Percentiles rank a stretch among this genome's conserved stretches.
Conservation (phyloP, 331 rosid species). For the Acacia concinna region DNA sequence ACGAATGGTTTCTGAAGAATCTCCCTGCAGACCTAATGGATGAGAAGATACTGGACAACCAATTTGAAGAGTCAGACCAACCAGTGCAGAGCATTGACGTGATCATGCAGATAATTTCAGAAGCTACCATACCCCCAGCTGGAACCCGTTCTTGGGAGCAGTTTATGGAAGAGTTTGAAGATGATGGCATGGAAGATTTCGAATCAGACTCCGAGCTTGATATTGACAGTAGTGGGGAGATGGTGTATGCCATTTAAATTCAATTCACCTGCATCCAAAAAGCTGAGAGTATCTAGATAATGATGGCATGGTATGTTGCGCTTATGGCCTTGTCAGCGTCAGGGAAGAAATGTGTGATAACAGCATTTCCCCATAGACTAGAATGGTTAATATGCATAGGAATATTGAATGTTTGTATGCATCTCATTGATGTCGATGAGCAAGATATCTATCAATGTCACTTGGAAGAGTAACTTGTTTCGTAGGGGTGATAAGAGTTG, state of each 20-base stretch:
- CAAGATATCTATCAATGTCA: not conserved
- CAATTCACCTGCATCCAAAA: conserved; percentile 12
- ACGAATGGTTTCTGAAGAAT: conserved; percentile 82
- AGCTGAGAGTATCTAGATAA: not conserved
- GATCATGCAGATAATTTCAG: conserved; percentile 91
- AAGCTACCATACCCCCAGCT: conserved; percentile 86
- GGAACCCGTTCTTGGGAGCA: conserved; percentile 56
- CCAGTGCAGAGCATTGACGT: conserved; percentile 80
- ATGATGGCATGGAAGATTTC: conserved; percentile 66
- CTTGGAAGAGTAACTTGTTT: not conserved
- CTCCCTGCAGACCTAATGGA: conserved; percentile 81
- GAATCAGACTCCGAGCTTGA: conserved; percentile 88
- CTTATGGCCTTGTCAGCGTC: conserved; percentile 21
- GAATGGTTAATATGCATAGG: conserved; percentile 15
- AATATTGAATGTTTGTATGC: conserved; percentile 15
- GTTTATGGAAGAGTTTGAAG: conserved; percentile 52
- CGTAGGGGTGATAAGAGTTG: too few species aligned
- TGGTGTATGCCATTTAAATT: conserved; percentile 77
- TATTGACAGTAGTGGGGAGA: conserved; percentile 94
- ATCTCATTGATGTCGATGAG: not conserved
- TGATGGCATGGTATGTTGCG: not conserved
- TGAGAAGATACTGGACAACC: conserved; percentile 56
- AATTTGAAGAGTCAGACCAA: conserved; percentile 84
- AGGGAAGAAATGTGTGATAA: conserved; percentile 2
- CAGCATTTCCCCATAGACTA: conserved; percentile 22